Percentiles rank a stretch among this genome's conserved stretches.
Conservation (phyloP, 2,329 filamentous ascomycete genomes). For the Fusarium ramigenum region DNA sequence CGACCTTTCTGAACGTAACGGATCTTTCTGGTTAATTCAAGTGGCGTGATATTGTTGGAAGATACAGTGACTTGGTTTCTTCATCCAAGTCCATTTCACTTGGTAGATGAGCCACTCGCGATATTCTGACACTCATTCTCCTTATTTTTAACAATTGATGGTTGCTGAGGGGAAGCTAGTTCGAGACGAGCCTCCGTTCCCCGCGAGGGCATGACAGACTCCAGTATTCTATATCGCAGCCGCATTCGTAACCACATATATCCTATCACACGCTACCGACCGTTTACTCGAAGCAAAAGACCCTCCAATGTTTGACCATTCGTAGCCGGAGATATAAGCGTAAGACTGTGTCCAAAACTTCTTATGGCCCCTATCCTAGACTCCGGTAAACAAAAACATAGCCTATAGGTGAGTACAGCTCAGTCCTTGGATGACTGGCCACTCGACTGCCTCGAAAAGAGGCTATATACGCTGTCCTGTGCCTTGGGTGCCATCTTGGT, state of each 20-base stretch:
- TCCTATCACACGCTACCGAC: background rate
- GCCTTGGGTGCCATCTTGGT: constrained; percentile 68
- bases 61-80: background rate
- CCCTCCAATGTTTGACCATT: background rate
- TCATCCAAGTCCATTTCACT: background rate
- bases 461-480: constrained; percentile 71
- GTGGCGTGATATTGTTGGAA: background rate
- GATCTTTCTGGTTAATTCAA: background rate
- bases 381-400: background rate
- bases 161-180: background rate
- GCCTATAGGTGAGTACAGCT: background rate
- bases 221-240: background rate
- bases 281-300: background rate
- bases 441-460: constrained; percentile 47
- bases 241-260: background rate
- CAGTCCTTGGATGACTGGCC: constrained; percentile 10
- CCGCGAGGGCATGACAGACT: background rate
- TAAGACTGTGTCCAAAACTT: background rate
- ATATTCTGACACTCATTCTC: background rate
- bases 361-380: background rate
- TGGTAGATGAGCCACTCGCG: background rate
- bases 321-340: background rate
- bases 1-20: background rate
- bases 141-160: background rate
- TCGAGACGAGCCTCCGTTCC: background rate